Conservation (phyloP, 257 asterid species). For the Rubia yunnanensis region DNA sequence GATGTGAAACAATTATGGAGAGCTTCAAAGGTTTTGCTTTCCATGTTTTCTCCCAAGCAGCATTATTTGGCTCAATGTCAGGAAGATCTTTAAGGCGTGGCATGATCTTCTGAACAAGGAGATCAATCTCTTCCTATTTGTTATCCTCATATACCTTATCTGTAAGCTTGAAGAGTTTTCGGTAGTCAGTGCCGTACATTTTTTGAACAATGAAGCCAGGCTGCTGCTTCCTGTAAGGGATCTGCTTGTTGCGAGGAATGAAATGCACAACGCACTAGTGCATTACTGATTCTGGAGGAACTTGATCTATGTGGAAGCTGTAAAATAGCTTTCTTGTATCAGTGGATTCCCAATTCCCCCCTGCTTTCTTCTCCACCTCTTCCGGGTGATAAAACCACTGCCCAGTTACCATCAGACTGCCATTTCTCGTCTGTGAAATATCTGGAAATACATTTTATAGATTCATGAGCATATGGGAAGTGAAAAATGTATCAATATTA, state of each 20-base stretch:
- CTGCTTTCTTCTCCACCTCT: slow-evolving; percentile 61
- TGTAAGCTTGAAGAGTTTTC: slow-evolving; percentile 59
- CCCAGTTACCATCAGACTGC: slow-evolving; percentile 50
- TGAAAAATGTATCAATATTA: not conserved
- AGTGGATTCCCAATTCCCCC: slow-evolving; percentile 64
- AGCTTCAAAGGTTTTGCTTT: no score
- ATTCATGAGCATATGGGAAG: not conserved
- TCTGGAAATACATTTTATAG: slow-evolving; percentile 25
- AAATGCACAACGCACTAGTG: slow-evolving; percentile 87
- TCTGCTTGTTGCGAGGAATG: slow-evolving; percentile 64
- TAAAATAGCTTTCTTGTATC: slow-evolving; percentile 68
- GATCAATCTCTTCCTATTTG: slow-evolving; percentile 62
- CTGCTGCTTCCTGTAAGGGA: slow-evolving; percentile 63
- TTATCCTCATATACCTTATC: slow-evolving; percentile 68
- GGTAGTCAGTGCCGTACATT: slow-evolving; percentile 63
- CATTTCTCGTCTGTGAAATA: slow-evolving; percentile 35
- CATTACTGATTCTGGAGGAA: slow-evolving; percentile 84
- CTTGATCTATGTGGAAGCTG: slow-evolving; percentile 78
- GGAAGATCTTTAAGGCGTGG: slow-evolving; percentile 58
- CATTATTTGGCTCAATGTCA: slow-evolving; percentile 59
- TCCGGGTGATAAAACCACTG: slow-evolving; percentile 96
- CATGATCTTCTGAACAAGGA: slow-evolving; percentile 67
- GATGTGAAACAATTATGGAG: no score
- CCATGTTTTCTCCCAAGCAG: no score
- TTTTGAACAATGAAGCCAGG: slow-evolving; percentile 82